These are phyloP conservation scores for Podospora fimiseda DNA, from an alignment of 495 filamentous ascomycete species.

Conservation along the genomic window DNA sequence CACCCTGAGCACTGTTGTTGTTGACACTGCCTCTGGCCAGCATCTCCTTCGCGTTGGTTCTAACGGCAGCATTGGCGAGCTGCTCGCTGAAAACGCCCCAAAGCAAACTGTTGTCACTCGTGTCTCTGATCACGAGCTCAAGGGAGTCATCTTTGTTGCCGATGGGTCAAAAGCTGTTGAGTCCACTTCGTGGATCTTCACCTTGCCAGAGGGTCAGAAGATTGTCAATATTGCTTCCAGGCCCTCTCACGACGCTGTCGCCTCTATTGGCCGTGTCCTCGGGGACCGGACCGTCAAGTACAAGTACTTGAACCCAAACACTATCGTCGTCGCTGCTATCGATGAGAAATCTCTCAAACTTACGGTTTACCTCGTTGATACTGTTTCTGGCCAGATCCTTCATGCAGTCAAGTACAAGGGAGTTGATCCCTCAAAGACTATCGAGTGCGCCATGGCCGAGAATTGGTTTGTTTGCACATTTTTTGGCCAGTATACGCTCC, in stretches of 20 bases:
- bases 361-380: slow-evolving; percentile 77
- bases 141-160: slow-evolving; percentile 49
- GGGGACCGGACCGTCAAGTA: slow-evolving; percentile 89
- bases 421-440: slow-evolving; percentile 68
- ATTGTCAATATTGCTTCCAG: slow-evolving; percentile 61
- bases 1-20: slow-evolving; percentile 41
- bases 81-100: slow-evolving; percentile 34
- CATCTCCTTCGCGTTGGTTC: slow-evolving; percentile 44
- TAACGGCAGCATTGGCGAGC: slow-evolving; percentile 36
- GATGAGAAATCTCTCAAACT: slow-evolving; percentile 50
- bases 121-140: slow-evolving; percentile 52
- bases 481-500: slow-evolving; percentile 53
- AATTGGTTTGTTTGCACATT: slow-evolving; percentile 97
- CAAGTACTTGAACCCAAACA: slow-evolving; percentile 92
- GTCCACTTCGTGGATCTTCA: slow-evolving; percentile 67
- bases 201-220: slow-evolving; percentile 56
- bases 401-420: slow-evolving; percentile 62
- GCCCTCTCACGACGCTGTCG: slow-evolving; percentile 75
- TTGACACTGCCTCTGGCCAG: slow-evolving; percentile 45
- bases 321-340: slow-evolving; percentile 68
- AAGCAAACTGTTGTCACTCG: slow-evolving; percentile 55
- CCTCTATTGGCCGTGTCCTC: slow-evolving; percentile 90
- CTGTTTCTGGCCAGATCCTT: slow-evolving; percentile 74
- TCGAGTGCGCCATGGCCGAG: slow-evolving; percentile 73
- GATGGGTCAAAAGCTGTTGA: slow-evolving; percentile 40